Base-by-base conservation (phyloP, 768 basidiomycete species). In the Cyathus striatus region DNA sequence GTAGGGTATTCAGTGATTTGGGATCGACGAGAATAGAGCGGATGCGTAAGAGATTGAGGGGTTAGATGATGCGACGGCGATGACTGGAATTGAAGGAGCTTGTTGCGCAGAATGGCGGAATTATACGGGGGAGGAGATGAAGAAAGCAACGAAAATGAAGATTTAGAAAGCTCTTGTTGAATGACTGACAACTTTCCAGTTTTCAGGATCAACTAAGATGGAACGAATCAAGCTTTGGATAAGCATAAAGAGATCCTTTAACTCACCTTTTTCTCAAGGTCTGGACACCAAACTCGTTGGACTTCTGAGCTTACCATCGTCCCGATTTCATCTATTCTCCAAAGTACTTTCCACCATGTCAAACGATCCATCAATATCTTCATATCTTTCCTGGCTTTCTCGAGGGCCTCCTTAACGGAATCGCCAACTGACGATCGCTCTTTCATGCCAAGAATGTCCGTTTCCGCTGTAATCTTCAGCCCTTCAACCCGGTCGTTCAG, bases 201-300 rank as follows among this genome's bases (percentile, higher is more conserved):
- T 42, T 86, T 77, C 38, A 81, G 70, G 27, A 81, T 69, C 26
- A 89, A 68, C 86, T 88, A 43, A n/a, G n/a, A 38, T 41, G 23
- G 12, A 26, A 33, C 21, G 24, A n/a, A n/a, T n/a, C n/a, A n/a
- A n/a, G n/a, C n/a, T n/a, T n/a, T n/a, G n/a, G n/a, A n/a, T n/a
- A n/a, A n/a, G n/a, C n/a, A n/a, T n/a, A n/a, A n/a, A n/a, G n/a
- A n/a, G n/a, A n/a, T n/a, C n/a, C n/a, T n/a, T 9, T 20, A 6
- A 51, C 53, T 6, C 45, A 78, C 81, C 63, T 75, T 65, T 54
- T 66, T 64, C 52, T 83, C 77, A 14, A 83, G 61, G 2, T 65
- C 70, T 35, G 47, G 53, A 50, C 73, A 75, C 69, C 72, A 76
- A 3, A 62, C 48, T 35, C 58, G 59, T 26, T 64, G 50, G 27